phyloP scores from a whole-genome alignment of 2,329 filamentous ascomycete genomes.

The Calonectria multiphialidica region DNA sequence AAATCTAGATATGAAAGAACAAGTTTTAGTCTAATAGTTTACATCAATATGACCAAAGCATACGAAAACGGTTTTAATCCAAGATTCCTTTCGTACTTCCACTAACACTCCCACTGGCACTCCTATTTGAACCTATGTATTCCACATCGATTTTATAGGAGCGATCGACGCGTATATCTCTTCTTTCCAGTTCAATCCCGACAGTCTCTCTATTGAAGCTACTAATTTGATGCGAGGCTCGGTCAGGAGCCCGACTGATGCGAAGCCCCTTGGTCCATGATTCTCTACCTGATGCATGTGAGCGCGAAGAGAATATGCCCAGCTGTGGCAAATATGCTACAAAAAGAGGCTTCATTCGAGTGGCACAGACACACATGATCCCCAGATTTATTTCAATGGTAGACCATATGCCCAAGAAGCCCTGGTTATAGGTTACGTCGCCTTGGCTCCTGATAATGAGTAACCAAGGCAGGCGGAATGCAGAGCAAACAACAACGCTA shows the following conservation, averaged over 20 bases:
- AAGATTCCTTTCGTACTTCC: neutral
- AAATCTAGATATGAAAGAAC: too few relatives aligned
- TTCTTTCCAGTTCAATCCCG: neutral
- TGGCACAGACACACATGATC: conserved; percentile 53
- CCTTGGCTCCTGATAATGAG: conserved; percentile 35
- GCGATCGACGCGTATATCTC: neutral
- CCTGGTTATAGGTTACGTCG: conserved; percentile 47
- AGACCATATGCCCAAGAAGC: conserved; percentile 47
- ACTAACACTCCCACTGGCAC: neutral
- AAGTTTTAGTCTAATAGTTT: too few relatives aligned
- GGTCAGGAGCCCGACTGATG: neutral
- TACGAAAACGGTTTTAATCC: too few relatives aligned
- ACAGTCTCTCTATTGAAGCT: neutral
- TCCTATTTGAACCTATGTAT: neutral
- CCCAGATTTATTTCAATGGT: conserved; percentile 52
- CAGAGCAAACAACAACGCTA: neutral
- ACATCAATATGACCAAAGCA: neutral
- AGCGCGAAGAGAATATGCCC: neutral
- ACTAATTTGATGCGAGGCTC: neutral
- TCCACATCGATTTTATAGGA: conserved; percentile 4
- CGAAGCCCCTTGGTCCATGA: neutral
- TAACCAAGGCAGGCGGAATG: neutral
- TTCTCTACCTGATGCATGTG: neutral
- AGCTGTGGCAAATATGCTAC: conserved; percentile 3
- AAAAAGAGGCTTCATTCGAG: conserved; percentile 38